Base-by-base conservation (phyloP, 345 rosid genomes). In the Gynandropsis gynandra region DNA sequence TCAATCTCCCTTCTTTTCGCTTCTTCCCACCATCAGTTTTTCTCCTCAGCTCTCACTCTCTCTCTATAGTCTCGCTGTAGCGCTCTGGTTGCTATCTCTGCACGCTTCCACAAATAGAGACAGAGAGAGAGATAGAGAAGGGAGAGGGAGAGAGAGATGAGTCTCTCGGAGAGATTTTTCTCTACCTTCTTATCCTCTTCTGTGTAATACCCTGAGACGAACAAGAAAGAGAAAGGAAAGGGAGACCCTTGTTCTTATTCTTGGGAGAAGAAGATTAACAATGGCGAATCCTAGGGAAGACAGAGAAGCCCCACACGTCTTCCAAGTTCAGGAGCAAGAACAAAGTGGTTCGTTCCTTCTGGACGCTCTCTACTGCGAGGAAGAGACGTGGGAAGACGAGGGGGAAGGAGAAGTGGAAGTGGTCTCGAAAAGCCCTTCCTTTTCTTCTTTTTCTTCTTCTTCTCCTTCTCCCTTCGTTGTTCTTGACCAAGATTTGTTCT, bases 331-430 rank as follows among this genome's bases (percentile, higher is more conserved):
- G 29, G 29, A 24, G 29, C 50, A 55, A 59, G 62, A 67, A 11
- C 66, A 54, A 11, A 61, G 52, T 67, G 41, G 61, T 65, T 62
- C 68, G 0, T 63, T 65, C 51, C 58, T 76, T 57, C 65, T 76
- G 11, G 89, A 78, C 54, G 81, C 80, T 64, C 82, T 80, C 36
- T 77, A 60, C 62, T 89, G 95, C 66, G 86, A 81, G 43, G 90
- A 86, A 36, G 94, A 76, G 63, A 80, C 62, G 65, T 73, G 89
- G 76, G 82, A 69, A 17, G 74, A 74, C 6, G 72, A 68, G 13
- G 72, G 68, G 7, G 68, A 59, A 7, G 40, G 59, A 31, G 42
- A 12, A 52, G 69, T 58, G 61, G 67, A 61, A 61, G 51, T 2
- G 29, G 4, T 24, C 29, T 24, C 29, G 29, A 5, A 38, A 15